Conservation (phyloP, 1,139 yeast species). For the Arxiozyma slooffiae region DNA sequence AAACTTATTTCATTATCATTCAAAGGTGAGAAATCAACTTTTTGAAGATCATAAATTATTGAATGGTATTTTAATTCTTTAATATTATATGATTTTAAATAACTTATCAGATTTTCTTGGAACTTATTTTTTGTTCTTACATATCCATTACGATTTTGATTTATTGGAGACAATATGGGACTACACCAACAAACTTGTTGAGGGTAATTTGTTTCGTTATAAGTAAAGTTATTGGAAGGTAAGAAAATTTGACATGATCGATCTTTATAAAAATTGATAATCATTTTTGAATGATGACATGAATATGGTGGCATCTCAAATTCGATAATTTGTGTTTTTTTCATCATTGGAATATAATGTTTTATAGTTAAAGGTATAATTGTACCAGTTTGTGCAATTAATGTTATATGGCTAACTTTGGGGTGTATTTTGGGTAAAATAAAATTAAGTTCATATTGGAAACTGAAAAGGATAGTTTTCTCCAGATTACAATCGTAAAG, state of each 20-base stretch:
- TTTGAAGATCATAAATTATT: slow-evolving; percentile 17
- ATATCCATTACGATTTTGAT: not conserved
- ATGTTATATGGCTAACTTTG: slow-evolving; percentile 13
- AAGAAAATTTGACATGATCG: slow-evolving; percentile 41
- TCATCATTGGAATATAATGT: slow-evolving; percentile 4
- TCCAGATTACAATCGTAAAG: slow-evolving; percentile 19
- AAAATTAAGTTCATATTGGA: slow-evolving; percentile 28
- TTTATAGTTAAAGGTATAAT: slow-evolving; percentile 14
- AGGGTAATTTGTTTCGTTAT: slow-evolving; percentile 44
- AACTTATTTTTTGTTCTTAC: slow-evolving; percentile 17
- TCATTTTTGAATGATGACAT: slow-evolving; percentile 60
- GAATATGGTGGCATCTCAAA: slow-evolving; percentile 31
- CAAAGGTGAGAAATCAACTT: slow-evolving; percentile 39
- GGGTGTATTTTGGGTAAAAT: slow-evolving; percentile 19
- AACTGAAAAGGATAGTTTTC: slow-evolving; percentile 29
- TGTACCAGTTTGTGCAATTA: slow-evolving; percentile 30
- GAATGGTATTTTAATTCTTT: slow-evolving; percentile 21
- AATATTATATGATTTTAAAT: slow-evolving; percentile 37
- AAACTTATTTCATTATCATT: slow-evolving; percentile 37
- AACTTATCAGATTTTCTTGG: slow-evolving; percentile 36
- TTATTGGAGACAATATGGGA: not conserved
- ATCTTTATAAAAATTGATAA: slow-evolving; percentile 45
- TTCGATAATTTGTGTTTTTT: slow-evolving; percentile 15
- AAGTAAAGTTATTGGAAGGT: slow-evolving; percentile 51
- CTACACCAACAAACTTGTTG: slow-evolving; percentile 62